These are phyloP conservation scores for Stachybotrys chlorohalonatus DNA, from an alignment of 2,329 filamentous ascomycete genomes.

Conservation along the genomic window DNA sequence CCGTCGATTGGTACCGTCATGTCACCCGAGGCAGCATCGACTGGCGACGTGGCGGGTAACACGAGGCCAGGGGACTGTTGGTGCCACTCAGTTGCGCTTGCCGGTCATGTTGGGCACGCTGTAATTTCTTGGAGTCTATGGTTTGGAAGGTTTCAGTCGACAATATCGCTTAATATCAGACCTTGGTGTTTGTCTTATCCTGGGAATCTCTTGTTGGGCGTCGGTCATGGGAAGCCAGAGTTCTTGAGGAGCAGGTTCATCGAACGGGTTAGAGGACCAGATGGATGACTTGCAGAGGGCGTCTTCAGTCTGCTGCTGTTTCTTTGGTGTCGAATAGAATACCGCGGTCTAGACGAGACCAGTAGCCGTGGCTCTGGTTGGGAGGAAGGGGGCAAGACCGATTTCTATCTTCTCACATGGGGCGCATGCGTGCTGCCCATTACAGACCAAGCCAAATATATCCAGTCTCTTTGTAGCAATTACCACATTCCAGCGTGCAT, in stretches of 20 bases:
- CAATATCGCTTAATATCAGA: conserved; percentile 23
- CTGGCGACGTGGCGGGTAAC: not conserved
- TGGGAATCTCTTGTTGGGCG: not conserved
- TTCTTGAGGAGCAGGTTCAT: not conserved
- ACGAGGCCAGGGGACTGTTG: not conserved
- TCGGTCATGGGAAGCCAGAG: not conserved
- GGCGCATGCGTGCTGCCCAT: not conserved
- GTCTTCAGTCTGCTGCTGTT: not conserved
- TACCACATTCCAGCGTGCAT: not conserved
- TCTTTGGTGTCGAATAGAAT: not conserved
- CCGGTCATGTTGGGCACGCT: conserved; percentile 6
- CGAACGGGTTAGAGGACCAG: not conserved
- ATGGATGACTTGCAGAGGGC: not conserved
- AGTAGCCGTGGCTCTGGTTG: not conserved
- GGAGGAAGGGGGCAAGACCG: not conserved
- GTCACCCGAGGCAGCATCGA: not conserved
- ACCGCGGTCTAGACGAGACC: not conserved
- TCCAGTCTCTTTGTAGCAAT: not conserved
- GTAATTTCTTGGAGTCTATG: conserved; percentile 30
- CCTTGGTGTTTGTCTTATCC: conserved; percentile 3
- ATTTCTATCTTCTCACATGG: not conserved
- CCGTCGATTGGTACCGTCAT: not conserved
- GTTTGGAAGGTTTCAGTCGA: conserved; percentile 27
- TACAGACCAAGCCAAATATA: not conserved
- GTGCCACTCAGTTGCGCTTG: not conserved